phyloP scores from a whole-genome alignment of 192 early-diverging fungal species.

The Powellomyces hirtus region DNA sequence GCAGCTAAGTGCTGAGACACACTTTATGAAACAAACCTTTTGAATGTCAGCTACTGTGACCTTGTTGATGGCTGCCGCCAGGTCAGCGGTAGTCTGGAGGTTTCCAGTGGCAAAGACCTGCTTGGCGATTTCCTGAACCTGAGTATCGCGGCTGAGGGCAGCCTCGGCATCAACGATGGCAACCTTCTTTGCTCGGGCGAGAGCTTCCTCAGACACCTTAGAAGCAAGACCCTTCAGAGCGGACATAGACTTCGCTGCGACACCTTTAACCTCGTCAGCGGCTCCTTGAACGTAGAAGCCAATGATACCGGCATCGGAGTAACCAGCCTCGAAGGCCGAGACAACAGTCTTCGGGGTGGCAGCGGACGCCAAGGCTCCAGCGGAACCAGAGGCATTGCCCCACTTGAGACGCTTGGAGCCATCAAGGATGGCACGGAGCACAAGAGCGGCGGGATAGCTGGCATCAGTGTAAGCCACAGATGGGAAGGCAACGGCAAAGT shows the following conservation, averaged over 20 bases:
- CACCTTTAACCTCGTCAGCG: conserved; percentile 36
- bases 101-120: conserved; percentile 25
- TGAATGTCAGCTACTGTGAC: conserved; percentile 61
- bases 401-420: conserved; percentile 45
- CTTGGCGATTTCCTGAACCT: conserved; percentile 34
- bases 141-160: conserved; percentile 23
- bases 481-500: conserved; percentile 83
- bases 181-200: conserved; percentile 48
- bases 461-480: conserved; percentile 58
- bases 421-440: conserved; percentile 49
- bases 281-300: conserved; percentile 69
- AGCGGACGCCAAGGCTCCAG: conserved; percentile 61
- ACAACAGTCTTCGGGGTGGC: conserved; percentile 54
- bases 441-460: conserved; percentile 63
- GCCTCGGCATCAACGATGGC: conserved; percentile 50
- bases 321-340: conserved; percentile 75
- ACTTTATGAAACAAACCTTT: conserved; percentile 44
- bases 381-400: conserved; percentile 34
- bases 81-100: conserved; percentile 47
- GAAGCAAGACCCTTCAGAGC: conserved; percentile 40
- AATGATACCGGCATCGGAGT: conserved; percentile 90
- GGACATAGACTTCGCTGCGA: conserved; percentile 34
- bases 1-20: too few relatives aligned
- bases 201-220: conserved; percentile 28
- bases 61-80: conserved; percentile 61